A percentile compares a stretch with the other conserved stretches of the same genome.
Conservation (phyloP, 2,329 filamentous ascomycete genomes). For the Acrodontium crateriforme region DNA sequence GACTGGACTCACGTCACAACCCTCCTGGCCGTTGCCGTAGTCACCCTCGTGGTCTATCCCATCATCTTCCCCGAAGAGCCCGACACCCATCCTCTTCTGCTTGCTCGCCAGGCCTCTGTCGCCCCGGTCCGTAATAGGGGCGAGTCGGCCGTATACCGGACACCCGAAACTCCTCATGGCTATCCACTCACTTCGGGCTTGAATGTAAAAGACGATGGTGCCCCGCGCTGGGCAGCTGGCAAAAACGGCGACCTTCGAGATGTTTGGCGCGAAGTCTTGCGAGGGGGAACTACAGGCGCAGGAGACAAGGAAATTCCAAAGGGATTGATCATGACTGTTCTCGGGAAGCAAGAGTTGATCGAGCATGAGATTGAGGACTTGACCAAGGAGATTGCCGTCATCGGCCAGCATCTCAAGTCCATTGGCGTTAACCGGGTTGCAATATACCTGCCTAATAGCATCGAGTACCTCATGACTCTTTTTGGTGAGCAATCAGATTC, state of each 20-base stretch:
- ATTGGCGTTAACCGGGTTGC: slow-evolving; percentile 61
- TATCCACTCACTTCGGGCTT: slow-evolving; percentile 65
- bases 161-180: slow-evolving; percentile 72
- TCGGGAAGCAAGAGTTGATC: slow-evolving; percentile 59
- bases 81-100: slow-evolving; percentile 81
- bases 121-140: slow-evolving; percentile 69
- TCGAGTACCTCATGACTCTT: slow-evolving; percentile 69
- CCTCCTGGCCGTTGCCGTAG: slow-evolving; percentile 50
- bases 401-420: slow-evolving; percentile 63
- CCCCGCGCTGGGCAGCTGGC: slow-evolving; percentile 70
- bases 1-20: slow-evolving; percentile 79
- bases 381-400: slow-evolving; percentile 72
- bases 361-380: slow-evolving; percentile 60
- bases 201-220: slow-evolving; percentile 66
- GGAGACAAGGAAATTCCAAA: slow-evolving; percentile 40
- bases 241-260: slow-evolving; percentile 83
- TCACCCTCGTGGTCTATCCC: slow-evolving; percentile 55
- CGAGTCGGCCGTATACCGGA: slow-evolving; percentile 75
- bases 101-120: slow-evolving; percentile 68
- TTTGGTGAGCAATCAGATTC: slow-evolving; percentile 42
- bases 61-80: slow-evolving; percentile 62
- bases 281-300: slow-evolving; percentile 40
- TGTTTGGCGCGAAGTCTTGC: slow-evolving; percentile 60
- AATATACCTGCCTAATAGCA: slow-evolving; percentile 82
- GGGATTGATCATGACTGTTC: slow-evolving; percentile 65